Conservation (phyloP, 2,329 filamentous ascomycete species). For the Myriosclerotinia duriaeana region DNA sequence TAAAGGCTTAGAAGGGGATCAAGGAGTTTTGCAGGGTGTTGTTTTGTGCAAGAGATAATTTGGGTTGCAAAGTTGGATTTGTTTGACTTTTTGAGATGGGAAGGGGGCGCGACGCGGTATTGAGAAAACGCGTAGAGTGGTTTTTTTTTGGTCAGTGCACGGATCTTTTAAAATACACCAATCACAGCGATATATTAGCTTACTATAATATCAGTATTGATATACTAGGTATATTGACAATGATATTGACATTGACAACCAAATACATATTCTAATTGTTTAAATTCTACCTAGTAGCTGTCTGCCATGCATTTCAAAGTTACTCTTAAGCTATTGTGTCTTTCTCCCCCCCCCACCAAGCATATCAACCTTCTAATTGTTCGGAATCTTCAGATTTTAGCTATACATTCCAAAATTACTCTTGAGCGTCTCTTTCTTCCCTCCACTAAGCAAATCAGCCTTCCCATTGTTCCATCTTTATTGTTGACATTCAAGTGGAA, state of each 20-base stretch:
- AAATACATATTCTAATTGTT: background rate
- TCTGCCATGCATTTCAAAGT: background rate
- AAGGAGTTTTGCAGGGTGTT: constrained; percentile 7
- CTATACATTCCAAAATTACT: background rate
- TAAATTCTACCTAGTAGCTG: background rate
- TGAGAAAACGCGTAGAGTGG: constrained; percentile 25
- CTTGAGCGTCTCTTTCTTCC: background rate
- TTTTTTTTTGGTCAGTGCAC: constrained; percentile 19
- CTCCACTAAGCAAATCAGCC: background rate
- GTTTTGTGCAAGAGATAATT: constrained; percentile 10
- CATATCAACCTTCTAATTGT: background rate
- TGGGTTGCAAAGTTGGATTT: constrained; percentile 13
- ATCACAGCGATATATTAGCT: background rate
- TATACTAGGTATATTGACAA: too few species aligned
- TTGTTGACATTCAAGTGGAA: background rate
- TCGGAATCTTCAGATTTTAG: too few species aligned
- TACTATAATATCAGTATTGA: background rate
- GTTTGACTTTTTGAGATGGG: constrained; percentile 21
- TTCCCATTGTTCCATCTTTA: background rate
- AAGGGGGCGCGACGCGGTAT: constrained; percentile 18
- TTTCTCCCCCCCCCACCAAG: too few species aligned
- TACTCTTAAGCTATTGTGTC: background rate
- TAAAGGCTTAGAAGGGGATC: background rate
- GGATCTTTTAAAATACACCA: background rate
- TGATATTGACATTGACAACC: background rate